These are phyloP conservation scores for Beta lomatogona DNA, from an alignment of 179 eudicot species.

Conservation along the genomic window DNA sequence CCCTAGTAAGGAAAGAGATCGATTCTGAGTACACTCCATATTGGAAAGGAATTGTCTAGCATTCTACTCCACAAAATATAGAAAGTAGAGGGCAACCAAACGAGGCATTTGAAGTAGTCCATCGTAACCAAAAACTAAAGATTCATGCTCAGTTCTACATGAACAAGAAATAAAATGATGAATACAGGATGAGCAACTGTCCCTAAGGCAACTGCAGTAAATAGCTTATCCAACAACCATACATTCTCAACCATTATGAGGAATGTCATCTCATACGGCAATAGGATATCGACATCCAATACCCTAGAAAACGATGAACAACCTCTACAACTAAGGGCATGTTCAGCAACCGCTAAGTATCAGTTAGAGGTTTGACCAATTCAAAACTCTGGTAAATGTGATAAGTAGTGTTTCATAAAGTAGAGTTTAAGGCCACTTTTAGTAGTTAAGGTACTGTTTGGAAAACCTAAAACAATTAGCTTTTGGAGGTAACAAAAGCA, in stretches of 20 bases:
- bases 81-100: neutral
- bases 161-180: neutral
- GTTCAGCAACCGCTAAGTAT: too few species aligned
- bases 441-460: too few species aligned
- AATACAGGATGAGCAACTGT: neutral
- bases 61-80: neutral
- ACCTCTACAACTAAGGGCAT: too few species aligned
- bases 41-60: slow-evolving; percentile 1
- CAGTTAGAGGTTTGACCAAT: too few species aligned
- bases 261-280: neutral
- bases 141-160: neutral
- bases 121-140: slow-evolving; percentile 5
- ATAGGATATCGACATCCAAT: neutral
- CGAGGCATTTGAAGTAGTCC: neutral
- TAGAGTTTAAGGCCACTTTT: too few species aligned
- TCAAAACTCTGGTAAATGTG: too few species aligned
- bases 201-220: neutral
- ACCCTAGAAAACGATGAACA: neutral
- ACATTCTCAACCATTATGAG: neutral
- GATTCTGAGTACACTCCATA: neutral
- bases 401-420: too few species aligned
- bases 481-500: too few species aligned
- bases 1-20: neutral
- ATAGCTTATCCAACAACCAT: neutral
- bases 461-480: too few species aligned